phyloP scores from a whole-genome alignment of 257 asterid genomes.

The Nyctanthes arbortristis region DNA sequence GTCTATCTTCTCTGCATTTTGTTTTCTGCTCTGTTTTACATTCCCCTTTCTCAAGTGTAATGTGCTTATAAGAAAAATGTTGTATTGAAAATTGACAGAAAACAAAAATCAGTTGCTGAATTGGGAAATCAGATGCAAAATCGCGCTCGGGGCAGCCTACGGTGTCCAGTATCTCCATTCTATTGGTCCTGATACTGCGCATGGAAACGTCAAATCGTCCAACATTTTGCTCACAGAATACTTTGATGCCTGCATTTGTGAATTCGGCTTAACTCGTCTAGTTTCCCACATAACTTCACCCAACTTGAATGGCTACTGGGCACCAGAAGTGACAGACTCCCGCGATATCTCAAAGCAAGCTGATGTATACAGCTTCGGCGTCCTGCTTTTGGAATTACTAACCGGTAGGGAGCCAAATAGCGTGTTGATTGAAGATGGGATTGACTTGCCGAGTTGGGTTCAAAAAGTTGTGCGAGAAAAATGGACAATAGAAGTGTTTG shows the following conservation, averaged over 20 bases:
- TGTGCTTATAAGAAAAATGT: background rate
- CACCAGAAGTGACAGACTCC: conserved; percentile 52
- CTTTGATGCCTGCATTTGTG: conserved; percentile 38
- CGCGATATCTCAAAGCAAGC: conserved; percentile 42
- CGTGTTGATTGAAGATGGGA: conserved; percentile 38
- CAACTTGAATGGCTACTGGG: conserved; percentile 37
- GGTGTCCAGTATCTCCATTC: conserved; percentile 61
- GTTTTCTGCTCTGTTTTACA: background rate
- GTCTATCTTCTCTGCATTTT: background rate
- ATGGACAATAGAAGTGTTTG: conserved; percentile 42
- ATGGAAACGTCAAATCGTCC: conserved; percentile 68
- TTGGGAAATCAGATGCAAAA: conserved; percentile 42
- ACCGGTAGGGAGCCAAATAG: conserved; percentile 41
- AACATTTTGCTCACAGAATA: conserved; percentile 48
- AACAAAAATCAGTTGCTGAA: conserved; percentile 26
- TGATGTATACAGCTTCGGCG: conserved; percentile 57
- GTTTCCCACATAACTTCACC: conserved; percentile 29
- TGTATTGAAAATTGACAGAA: too few species aligned
- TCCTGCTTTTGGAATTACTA: conserved; percentile 46
- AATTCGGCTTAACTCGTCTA: conserved; percentile 47
- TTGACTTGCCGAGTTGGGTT: conserved; percentile 51
- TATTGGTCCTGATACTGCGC: conserved; percentile 27
- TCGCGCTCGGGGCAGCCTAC: conserved; percentile 40
- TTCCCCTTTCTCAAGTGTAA: background rate
- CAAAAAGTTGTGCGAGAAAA: conserved; percentile 32